Percentiles rank a stretch among this genome's conserved stretches.
Evolutionary conservation across 352 stramenopile genomes (phyloP).

Genomic region (Phytophthora sp.): DNA sequence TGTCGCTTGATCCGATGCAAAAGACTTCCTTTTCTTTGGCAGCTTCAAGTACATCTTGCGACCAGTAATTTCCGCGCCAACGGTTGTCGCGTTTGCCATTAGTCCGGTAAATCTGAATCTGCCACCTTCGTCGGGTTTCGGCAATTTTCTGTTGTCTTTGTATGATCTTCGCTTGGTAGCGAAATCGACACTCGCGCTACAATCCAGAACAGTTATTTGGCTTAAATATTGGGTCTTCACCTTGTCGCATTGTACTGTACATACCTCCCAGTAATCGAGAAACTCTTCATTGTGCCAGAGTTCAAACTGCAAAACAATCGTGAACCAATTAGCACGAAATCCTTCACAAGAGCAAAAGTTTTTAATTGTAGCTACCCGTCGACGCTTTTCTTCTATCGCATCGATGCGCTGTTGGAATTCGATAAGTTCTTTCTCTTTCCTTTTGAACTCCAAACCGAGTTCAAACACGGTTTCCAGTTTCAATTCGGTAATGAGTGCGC

Average conservation of each 20-base stretch:
- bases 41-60: constrained; percentile 48
- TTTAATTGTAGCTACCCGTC: constrained; percentile 40
- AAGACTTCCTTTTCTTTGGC: constrained; percentile 59
- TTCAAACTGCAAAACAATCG: constrained; percentile 51
- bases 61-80: constrained; percentile 60
- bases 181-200: constrained; percentile 67
- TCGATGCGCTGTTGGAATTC: constrained; percentile 44
- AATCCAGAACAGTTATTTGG: constrained; percentile 11
- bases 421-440: constrained; percentile 52
- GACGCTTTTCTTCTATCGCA: constrained; percentile 52
- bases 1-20: constrained; percentile 55
- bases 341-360: not conserved
- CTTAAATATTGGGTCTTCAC: too few species aligned
- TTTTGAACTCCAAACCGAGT: constrained; percentile 60
- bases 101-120: constrained; percentile 51
- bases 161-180: constrained; percentile 43
- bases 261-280: constrained; percentile 81
- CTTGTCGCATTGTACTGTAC: not conserved
- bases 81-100: constrained; percentile 69
- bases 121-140: constrained; percentile 59
- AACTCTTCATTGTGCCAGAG: constrained; percentile 82
- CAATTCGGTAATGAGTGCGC: constrained; percentile 57
- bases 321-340: not conserved
- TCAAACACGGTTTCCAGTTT: constrained; percentile 71
- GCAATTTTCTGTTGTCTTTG: constrained; percentile 47